Conservation (phyloP, 108 stramenopile species). For the Epipyxis sp. region DNA sequence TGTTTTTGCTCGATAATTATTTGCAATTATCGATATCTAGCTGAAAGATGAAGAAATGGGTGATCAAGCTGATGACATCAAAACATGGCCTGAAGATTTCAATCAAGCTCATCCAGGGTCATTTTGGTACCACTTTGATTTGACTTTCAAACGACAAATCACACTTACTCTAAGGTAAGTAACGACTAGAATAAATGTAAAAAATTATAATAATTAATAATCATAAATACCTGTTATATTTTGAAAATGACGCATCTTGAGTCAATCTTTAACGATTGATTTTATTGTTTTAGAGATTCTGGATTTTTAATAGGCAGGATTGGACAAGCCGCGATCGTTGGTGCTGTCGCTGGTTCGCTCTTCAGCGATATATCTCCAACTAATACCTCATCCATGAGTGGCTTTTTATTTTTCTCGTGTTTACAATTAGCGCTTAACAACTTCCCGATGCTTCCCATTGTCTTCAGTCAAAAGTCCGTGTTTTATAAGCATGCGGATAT, state of each 20-base stretch:
- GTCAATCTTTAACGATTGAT: too few species aligned
- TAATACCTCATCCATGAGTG: slow-evolving; percentile 1
- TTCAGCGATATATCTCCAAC: slow-evolving; percentile 10
- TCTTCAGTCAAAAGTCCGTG: slow-evolving; percentile 61
- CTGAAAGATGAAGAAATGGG: slow-evolving; percentile 33
- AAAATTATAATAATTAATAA: too few species aligned
- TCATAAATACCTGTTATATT: too few species aligned
- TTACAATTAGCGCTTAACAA: slow-evolving; percentile 63
- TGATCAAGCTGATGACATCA: slow-evolving; percentile 59
- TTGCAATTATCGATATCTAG: not conserved
- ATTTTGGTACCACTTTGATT: slow-evolving; percentile 9
- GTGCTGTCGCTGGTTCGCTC: slow-evolving; percentile 17
- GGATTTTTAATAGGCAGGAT: not conserved
- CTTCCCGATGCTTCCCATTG: slow-evolving; percentile 64
- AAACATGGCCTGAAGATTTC: not conserved
- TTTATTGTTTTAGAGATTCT: slow-evolving; percentile 16
- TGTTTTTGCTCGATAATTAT: too few species aligned
- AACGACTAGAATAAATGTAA: too few species aligned
- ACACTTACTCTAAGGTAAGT: not conserved
- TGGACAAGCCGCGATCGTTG: not conserved
- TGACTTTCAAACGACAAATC: not conserved
- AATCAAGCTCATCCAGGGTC: not conserved
- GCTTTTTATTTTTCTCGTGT: slow-evolving; percentile 35
- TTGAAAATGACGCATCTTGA: too few species aligned
- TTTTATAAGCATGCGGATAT: slow-evolving; percentile 81